Percentiles rank a stretch among this genome's conserved stretches.
These are phyloP conservation scores for Panicum miliaceum DNA, from an alignment of 176 grass and related monocot species.

Conservation along the genomic window DNA sequence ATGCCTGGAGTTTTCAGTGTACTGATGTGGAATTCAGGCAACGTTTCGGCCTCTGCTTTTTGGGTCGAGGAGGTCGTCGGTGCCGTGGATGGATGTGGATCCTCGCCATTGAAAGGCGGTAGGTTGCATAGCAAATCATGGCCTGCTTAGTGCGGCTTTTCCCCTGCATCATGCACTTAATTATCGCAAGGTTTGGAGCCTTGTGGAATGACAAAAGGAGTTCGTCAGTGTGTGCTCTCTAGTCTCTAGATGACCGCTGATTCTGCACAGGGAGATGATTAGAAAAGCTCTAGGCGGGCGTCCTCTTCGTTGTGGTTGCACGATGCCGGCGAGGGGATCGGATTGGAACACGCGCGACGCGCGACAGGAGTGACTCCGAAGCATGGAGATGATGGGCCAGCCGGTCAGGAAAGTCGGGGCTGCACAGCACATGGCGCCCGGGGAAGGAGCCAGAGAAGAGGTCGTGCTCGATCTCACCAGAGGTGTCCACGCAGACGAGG, in stretches of 20 bases:
- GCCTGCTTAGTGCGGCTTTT: slow-evolving; percentile 16
- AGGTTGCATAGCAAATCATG: slow-evolving; percentile 15
- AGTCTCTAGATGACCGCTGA: background rate
- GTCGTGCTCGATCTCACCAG: background rate
- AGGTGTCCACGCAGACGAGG: background rate
- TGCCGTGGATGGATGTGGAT: background rate
- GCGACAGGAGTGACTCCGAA: slow-evolving; percentile 21
- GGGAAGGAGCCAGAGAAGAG: background rate
- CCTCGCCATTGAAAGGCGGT: background rate
- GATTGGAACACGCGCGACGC: slow-evolving; percentile 34
- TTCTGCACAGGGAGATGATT: background rate
- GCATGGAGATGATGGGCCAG: slow-evolving; percentile 9
- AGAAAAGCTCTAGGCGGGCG: background rate
- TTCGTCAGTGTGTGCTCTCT: too few species aligned
- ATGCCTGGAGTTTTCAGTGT: background rate
- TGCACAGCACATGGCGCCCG: slow-evolving; percentile 7
- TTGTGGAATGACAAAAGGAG: background rate
- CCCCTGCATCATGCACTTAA: background rate
- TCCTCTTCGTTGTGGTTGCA: background rate
- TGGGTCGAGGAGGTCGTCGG: slow-evolving; percentile 1
- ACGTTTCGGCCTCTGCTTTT: slow-evolving; percentile 25
- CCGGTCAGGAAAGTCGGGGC: background rate
- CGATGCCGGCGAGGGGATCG: background rate
- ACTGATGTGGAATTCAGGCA: slow-evolving; percentile 34
- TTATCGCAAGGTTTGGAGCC: background rate